Evolutionary conservation across 202 grass and related monocot species (phyloP), one percentile per base, ranked within the genome.

Genomic region (Carex arenaria): DNA sequence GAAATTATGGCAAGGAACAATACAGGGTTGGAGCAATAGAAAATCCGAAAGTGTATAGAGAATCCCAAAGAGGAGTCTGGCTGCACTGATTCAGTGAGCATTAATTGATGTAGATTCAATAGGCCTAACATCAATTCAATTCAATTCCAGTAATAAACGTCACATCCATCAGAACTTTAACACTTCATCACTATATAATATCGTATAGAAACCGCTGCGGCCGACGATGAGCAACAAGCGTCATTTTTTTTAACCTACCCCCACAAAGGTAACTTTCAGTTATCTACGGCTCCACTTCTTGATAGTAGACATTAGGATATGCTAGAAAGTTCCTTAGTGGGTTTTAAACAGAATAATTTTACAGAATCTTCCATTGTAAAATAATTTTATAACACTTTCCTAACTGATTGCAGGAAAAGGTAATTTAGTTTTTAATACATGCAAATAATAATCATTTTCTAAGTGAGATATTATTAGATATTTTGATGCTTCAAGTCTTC

Each of bases 21-120:
- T n/a, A n/a, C 72, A 57, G 11, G 52, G 5, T 15, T 34, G 30
- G 26, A 76, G 78, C n/a, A 65, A 45, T 5, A 81, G 22, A 81
- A 81, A 31, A 81, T 81, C 79, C 1, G 22, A 15, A 63, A 34
- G 1, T 31, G 2, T 3, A 47, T 47, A 51, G 60, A 13, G 40
- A 66, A 81, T 81, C 61, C 78, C 79, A 81, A 80, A 66, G 78
- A 47, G 38, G 20, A 51, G 40, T 13, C 60, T 36, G 38, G 60
- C 61, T 81, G 79, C 79, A 81, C 79, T 81, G 79, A 81, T 81
- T 45, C 79, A 66, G 61, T 66, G 40, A 81, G 61, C 38, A 81
- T 81, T 81, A 31, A 65, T 66, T 81, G 79, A 81, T 64, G 79
- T 66, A 52, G 61, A 66, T 65, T 81, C 40, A 65, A 81, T 52